phyloP scores from a whole-genome alignment of 148 eudicot species.

The Cornus suecica region DNA sequence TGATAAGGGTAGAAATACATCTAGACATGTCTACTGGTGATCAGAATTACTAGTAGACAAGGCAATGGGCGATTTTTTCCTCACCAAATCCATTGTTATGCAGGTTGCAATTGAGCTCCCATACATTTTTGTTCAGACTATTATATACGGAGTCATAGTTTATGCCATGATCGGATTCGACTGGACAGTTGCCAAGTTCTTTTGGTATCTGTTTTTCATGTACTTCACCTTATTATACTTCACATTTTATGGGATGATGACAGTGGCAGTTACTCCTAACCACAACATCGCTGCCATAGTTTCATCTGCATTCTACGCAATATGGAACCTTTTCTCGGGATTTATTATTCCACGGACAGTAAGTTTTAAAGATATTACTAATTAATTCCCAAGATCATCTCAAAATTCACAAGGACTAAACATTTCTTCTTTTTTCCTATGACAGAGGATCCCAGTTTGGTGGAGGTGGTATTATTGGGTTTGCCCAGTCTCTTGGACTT shows the following conservation, averaged over 20 bases:
- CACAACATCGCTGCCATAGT: conserved; percentile 52
- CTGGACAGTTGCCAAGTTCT: conserved; percentile 54
- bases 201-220: conserved; percentile 63
- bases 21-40: background rate
- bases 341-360: conserved; percentile 35
- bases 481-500: conserved; percentile 58
- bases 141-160: conserved; percentile 43
- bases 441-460: conserved; percentile 45
- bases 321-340: conserved; percentile 46
- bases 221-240: conserved; percentile 62
- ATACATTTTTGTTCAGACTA: conserved; percentile 46
- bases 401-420: background rate
- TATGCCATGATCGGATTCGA: conserved; percentile 65
- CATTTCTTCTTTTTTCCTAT: background rate
- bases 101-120: conserved; percentile 69
- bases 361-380: conserved; percentile 1
- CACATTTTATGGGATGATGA: conserved; percentile 71
- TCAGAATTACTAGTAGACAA: no score
- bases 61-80: background rate
- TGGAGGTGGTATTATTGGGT: conserved; percentile 73
- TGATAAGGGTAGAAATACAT: background rate
- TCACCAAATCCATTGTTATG: conserved; percentile 1
- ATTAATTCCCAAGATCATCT: background rate
- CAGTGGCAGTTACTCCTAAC: conserved; percentile 63
- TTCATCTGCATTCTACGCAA: conserved; percentile 51